phyloP scores from a whole-genome alignment of 2,329 filamentous ascomycete genomes.

The Microsporum ferrugineum region DNA sequence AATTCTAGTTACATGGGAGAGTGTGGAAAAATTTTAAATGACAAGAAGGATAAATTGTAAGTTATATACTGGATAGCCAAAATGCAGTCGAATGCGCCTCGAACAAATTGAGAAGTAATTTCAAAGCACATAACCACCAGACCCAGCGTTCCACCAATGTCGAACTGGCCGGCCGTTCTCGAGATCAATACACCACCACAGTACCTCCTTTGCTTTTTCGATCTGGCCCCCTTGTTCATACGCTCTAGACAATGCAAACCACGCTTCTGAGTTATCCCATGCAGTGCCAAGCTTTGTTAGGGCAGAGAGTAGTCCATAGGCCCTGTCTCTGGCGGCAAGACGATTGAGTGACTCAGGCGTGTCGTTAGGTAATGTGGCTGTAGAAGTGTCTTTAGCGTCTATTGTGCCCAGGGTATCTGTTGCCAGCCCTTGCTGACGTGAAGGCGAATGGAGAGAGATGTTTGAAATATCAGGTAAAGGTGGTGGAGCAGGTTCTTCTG shows the following conservation, averaged over 20 bases:
- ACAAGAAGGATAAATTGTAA: not conserved
- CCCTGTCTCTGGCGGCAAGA: constrained; percentile 79
- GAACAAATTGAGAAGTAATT: not conserved
- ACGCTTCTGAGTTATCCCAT: constrained; percentile 89
- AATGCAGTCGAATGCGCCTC: not conserved
- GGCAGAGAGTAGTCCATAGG: constrained; percentile 68
- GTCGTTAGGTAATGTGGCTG: constrained; percentile 21
- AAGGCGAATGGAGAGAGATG: constrained; percentile 16
- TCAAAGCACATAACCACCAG: constrained; percentile 54
- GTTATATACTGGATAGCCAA: not conserved
- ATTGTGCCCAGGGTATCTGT: not conserved
- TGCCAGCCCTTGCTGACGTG: constrained; percentile 8
- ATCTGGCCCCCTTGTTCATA: constrained; percentile 78
- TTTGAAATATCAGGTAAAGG: constrained; percentile 21
- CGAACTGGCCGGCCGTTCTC: constrained; percentile 75
- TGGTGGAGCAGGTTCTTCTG: constrained; percentile 23
- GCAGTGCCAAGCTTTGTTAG: constrained; percentile 75
- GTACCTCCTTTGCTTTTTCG: constrained; percentile 78
- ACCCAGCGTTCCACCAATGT: constrained; percentile 60
- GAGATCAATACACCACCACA: constrained; percentile 96
- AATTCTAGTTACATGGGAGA: not conserved
- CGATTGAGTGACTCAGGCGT: constrained; percentile 64
- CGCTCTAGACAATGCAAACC: constrained; percentile 75
- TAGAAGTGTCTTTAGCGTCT: not conserved
- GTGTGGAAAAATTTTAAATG: not conserved